Evolutionary conservation across 352 stramenopile species (phyloP), one percentile per base, ranked within the genome.

Genomic region (Thraustochytrium striatum): DNA sequence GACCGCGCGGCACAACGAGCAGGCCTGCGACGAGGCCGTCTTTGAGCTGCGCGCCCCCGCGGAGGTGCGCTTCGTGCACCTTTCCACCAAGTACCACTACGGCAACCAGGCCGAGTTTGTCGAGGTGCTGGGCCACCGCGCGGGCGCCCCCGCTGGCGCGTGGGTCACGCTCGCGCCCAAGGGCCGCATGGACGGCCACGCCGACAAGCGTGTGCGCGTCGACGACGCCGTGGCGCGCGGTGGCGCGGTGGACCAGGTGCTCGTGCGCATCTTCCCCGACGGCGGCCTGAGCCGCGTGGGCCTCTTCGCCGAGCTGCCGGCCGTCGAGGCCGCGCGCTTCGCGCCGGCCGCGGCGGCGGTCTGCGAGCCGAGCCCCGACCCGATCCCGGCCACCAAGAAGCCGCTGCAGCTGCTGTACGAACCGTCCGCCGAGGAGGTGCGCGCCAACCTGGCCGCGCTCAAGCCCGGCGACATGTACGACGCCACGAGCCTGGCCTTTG

Each of bases 21-120:
- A 80, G 57, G 16, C 28, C 35, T 25, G 32, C 19, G 70, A 80
- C 33, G 13, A 21, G 0, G 70, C 47, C 21, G 32, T 80, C 30
- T 80, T 80, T 41, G 11, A 9, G 2, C 58, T 80, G 7, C 16
- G 13, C 0, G 9, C 19, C 5, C 65, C 65, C 35, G 65, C 43
- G 5, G 30, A 75, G 25, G 39, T 80, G n/a, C 47, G 38, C 28
- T 80, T 55, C 25, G 39, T 80, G 5, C 21, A 9, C 28, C 19
- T 80, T 30, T 80, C 70, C n/a, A 80, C 70, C 13, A 80, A 80
- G 57, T 80, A 72, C 30, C 70, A 80, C 36, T 52, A 79, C 8
- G 70, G 70, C 28, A 80, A 80, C 58, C 70, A 80, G 58, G 70
- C 70, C 32, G 70, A 80, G 32, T 57, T 39, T 33, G 55, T 69